These are phyloP conservation scores for Stemphylium vesicarium DNA, from an alignment of 2,329 filamentous ascomycete species.

Conservation along the genomic window DNA sequence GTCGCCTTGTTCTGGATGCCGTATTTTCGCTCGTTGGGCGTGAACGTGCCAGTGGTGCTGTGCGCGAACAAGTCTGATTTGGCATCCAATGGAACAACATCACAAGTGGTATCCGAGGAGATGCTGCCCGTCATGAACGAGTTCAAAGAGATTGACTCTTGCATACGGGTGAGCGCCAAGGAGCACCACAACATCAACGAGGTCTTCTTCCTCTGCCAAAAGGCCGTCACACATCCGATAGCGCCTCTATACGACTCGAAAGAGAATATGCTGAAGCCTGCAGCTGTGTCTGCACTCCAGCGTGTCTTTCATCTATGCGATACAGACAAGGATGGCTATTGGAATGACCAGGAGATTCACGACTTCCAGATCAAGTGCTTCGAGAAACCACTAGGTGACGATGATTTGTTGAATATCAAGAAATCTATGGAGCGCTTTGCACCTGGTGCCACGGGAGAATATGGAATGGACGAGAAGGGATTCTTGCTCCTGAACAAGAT, in stretches of 20 bases:
- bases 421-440: conserved; percentile 75
- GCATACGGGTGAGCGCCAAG: conserved; percentile 90
- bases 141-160: conserved; percentile 98
- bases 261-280: conserved; percentile 83
- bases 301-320: conserved; percentile 96
- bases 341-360: conserved; percentile 88
- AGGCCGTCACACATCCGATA: conserved; percentile 96
- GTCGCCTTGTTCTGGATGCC: conserved; percentile 99
- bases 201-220: conserved; percentile 97
- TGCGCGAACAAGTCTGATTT: conserved; percentile 98
- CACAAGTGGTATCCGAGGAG: conserved; percentile 91
- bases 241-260: conserved; percentile 97
- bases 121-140: conserved; percentile 98
- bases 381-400: conserved; percentile 78
- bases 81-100: conserved; percentile 72
- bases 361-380: conserved; percentile 93
- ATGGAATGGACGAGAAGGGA: conserved; percentile 78
- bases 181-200: conserved; percentile 93
- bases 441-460: conserved; percentile 63
- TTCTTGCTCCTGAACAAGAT: conserved; percentile 94
- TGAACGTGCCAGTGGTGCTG: conserved; percentile 95
- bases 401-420: conserved; percentile 92
- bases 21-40: conserved; percentile 95
- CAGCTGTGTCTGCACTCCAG: conserved; percentile 82
- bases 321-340: conserved; percentile 90